phyloP scores from a whole-genome alignment of 2,329 filamentous ascomycete genomes.

The Pseudocercospora eumusae region DNA sequence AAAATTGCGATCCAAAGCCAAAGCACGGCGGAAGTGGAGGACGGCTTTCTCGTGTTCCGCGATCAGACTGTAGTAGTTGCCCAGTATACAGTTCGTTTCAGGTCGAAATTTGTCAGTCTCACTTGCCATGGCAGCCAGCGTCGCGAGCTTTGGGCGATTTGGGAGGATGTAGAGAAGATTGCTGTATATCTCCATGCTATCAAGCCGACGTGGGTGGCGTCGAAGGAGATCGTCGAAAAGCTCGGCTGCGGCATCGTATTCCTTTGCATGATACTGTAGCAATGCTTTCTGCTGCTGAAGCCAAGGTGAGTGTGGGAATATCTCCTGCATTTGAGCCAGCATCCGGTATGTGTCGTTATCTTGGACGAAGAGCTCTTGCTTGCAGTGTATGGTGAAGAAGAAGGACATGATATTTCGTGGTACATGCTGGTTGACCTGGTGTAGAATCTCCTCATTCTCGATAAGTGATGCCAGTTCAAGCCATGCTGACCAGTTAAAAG shows the following conservation, averaged over 20 bases:
- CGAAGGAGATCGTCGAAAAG: constrained; percentile 59
- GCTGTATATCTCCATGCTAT: constrained; percentile 92
- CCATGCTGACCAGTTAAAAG: constrained; percentile 98
- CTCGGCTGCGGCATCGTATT: constrained; percentile 60
- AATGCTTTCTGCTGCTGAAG: constrained; percentile 86
- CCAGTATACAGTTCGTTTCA: constrained; percentile 93
- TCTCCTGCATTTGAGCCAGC: constrained; percentile 73
- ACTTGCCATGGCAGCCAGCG: constrained; percentile 86
- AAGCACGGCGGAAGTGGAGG: constrained; percentile 90
- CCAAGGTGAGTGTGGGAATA: constrained; percentile 88
- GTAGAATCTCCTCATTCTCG: constrained; percentile 75
- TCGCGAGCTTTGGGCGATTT: constrained; percentile 82
- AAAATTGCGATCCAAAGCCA: constrained; percentile 87
- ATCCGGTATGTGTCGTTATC: constrained; percentile 72
- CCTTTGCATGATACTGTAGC: constrained; percentile 86
- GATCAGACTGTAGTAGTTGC: constrained; percentile 93
- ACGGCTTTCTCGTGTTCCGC: constrained; percentile 97
- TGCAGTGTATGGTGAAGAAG: constrained; percentile 90
- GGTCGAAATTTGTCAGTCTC: constrained; percentile 93
- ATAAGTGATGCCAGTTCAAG: constrained; percentile 83
- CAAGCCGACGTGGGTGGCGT: constrained; percentile 70
- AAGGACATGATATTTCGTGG: constrained; percentile 90
- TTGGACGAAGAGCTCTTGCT: constrained; percentile 87
- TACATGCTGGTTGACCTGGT: constrained; percentile 57
- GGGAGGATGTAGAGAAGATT: constrained; percentile 96